Evolutionary conservation across 2,329 filamentous ascomycete species (phyloP).

Genomic region (Apiospora sp.): DNA sequence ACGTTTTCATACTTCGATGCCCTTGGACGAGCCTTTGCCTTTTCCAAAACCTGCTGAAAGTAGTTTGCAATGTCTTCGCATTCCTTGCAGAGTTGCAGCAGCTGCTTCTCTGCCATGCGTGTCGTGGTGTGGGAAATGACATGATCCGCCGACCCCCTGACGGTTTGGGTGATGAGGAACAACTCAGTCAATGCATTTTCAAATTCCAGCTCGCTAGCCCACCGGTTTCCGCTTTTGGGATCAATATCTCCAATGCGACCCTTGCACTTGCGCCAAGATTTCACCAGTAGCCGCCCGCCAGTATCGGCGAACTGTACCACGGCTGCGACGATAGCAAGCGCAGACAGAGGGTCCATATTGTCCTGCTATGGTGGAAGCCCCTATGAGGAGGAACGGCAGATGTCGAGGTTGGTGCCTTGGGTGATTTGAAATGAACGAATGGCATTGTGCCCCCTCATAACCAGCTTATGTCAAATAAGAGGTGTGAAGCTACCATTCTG

Average conservation of each 20-base stretch:
- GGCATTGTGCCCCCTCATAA: too few relatives aligned
- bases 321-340: not conserved
- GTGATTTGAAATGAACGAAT: too few relatives aligned
- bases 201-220: not conserved
- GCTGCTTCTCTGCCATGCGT: not conserved
- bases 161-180: not conserved
- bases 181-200: not conserved
- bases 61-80: not conserved
- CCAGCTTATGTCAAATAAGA: too few relatives aligned
- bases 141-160: not conserved
- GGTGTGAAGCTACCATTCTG: too few relatives aligned
- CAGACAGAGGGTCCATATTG: not conserved
- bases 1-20: too few relatives aligned
- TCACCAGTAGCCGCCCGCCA: not conserved
- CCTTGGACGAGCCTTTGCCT: too few relatives aligned
- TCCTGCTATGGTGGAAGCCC: too few relatives aligned
- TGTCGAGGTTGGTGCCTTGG: too few relatives aligned
- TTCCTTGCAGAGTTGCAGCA: not conserved
- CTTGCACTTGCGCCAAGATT: not conserved
- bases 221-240: too few relatives aligned
- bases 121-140: not conserved
- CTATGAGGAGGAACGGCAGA: too few relatives aligned
- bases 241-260: too few relatives aligned
- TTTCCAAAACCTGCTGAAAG: not conserved
- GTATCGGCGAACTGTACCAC: not conserved